Percentiles rank a stretch among this genome's conserved stretches.
Conservation (phyloP, 2,329 filamentous ascomycete genomes). For the Tolypocladium guangdongense region DNA sequence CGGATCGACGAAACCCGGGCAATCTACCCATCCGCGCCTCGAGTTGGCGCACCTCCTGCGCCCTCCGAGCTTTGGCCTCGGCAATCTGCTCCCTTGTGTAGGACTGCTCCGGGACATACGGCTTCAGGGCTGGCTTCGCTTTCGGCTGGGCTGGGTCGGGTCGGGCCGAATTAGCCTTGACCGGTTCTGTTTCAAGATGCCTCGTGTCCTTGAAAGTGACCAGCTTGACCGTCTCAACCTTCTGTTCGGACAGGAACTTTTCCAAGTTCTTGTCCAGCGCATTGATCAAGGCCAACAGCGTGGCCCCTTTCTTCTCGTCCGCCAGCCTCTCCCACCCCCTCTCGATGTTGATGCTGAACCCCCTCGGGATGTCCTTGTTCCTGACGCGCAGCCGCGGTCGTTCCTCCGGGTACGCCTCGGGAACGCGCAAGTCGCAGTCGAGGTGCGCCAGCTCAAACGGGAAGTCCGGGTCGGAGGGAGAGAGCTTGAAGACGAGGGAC, state of each 20-base stretch:
- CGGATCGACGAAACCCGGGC: constrained; percentile 54
- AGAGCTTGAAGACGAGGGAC: constrained; percentile 51
- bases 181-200: constrained; percentile 22
- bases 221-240: constrained; percentile 62
- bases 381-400: constrained; percentile 50
- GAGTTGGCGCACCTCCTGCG: constrained; percentile 58
- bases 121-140: constrained; percentile 7
- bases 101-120: constrained; percentile 32
- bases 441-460: constrained; percentile 64
- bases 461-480: constrained; percentile 73
- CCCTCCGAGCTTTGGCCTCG: constrained; percentile 51
- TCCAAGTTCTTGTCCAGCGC: constrained; percentile 64
- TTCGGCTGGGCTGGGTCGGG: constrained; percentile 1
- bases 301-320: constrained; percentile 40
- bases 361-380: constrained; percentile 59
- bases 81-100: constrained; percentile 50
- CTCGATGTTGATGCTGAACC: constrained; percentile 68
- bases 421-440: constrained; percentile 57
- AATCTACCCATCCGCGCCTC: constrained; percentile 63
- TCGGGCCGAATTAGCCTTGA: constrained; percentile 2
- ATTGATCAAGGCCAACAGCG: constrained; percentile 56
- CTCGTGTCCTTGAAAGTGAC: constrained; percentile 49
- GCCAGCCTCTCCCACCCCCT: constrained; percentile 59
- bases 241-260: constrained; percentile 54
- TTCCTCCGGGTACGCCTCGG: constrained; percentile 47